Evolutionary conservation across 345 rosid species (phyloP).

Genomic region (Eucalyptus decipiens): DNA sequence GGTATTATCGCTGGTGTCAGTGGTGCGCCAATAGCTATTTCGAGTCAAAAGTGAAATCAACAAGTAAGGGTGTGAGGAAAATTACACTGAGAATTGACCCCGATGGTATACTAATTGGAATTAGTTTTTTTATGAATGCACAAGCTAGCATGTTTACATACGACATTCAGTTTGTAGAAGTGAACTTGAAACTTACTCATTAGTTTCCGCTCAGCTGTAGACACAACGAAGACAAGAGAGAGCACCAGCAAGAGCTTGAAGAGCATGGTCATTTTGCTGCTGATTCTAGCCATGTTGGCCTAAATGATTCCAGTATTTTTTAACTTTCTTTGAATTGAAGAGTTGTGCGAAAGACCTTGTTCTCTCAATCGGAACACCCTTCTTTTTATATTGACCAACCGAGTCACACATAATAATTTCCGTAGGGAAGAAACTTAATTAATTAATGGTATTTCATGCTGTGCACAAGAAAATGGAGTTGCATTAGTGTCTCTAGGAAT

Average conservation of each 20-base stretch:
- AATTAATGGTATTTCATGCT: neutral
- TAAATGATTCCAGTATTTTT: neutral
- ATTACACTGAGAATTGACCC: neutral
- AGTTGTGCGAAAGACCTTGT: neutral
- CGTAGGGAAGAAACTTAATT: neutral
- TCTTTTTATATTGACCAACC: neutral
- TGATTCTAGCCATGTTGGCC: neutral
- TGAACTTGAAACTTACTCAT: neutral
- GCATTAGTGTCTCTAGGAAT: neutral
- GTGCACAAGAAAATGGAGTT: neutral
- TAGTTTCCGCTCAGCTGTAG: neutral
- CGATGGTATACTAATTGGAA: neutral
- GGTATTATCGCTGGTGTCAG: neutral
- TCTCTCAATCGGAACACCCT: neutral
- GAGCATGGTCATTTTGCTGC: neutral
- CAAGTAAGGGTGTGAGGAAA: neutral
- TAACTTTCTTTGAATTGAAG: neutral
- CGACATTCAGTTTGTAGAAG: neutral
- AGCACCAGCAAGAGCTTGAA: neutral
- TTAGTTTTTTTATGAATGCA: neutral
- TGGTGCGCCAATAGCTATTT: neutral
- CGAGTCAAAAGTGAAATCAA: neutral
- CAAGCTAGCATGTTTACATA: neutral
- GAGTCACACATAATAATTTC: neutral
- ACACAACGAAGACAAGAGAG: neutral